Percentiles rank a stretch among this genome's conserved stretches.
phyloP scores from a whole-genome alignment of 441 rosid species.

The Arabidopsis lyrata region DNA sequence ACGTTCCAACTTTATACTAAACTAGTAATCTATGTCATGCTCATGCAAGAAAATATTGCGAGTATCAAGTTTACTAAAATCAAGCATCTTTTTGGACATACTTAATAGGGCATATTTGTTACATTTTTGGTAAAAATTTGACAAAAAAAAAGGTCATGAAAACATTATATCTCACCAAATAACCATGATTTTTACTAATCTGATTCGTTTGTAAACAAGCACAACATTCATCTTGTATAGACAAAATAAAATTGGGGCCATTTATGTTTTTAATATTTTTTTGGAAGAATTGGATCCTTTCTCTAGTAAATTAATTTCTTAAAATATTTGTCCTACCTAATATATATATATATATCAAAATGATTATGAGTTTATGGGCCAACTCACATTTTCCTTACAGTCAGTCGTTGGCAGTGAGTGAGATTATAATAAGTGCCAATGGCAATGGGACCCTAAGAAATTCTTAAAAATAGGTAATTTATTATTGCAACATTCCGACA shows the following conservation, averaged over 20 bases:
- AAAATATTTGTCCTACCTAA: not conserved
- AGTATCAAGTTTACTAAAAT: not conserved
- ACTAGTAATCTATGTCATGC: not conserved
- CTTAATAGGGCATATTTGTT: no score
- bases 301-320: not conserved
- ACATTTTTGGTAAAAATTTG: no score
- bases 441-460: slow-evolving; percentile 26
- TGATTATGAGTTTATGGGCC: not conserved
- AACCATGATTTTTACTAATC: not conserved
- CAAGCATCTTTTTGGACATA: not conserved
- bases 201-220: not conserved
- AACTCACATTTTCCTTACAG: not conserved
- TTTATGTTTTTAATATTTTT: not conserved
- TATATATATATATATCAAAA: not conserved
- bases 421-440: not conserved
- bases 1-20: not conserved
- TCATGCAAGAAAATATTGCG: not conserved
- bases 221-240: not conserved
- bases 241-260: slow-evolving; percentile 6
- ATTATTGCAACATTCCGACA: slow-evolving; percentile 23
- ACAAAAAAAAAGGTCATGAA: not conserved
- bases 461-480: slow-evolving; percentile 3
- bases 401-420: not conserved
- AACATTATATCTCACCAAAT: not conserved
- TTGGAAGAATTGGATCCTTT: not conserved